Evolutionary conservation across 1,284 basidiomycete species (phyloP), one percentile per base, ranked within the genome.

Genomic region (Caloboletus inedulis): DNA sequence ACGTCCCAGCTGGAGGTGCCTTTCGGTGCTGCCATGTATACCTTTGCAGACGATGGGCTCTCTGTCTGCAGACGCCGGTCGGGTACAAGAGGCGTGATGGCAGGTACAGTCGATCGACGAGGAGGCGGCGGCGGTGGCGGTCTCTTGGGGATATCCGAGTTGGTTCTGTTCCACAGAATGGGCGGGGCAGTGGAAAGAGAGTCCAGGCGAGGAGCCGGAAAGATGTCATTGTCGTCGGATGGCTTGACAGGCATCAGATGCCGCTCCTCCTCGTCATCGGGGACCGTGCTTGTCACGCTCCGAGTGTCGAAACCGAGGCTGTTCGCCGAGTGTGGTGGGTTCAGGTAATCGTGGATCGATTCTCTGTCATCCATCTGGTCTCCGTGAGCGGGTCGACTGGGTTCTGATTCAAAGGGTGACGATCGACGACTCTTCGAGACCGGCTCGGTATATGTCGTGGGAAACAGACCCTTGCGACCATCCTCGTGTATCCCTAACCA

Each of bases 381-480:
- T 43, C 42, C 53, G 9, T 47, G 34, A 33, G 14, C 8, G 6
- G 21, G 23, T 27, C 49, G 46, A 41, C 29, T 12, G n/a, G 43
- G 23, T 18, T 46, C 52, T 8, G 53, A 46, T 42, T 50, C 60
- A 52, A 66, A 63, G 12, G 53, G 57, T 31, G 61, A 68, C 50
- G 64, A 41, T 60, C 52, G 59, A 54, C 16, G 51, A n/a, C 40
- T 47, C 60, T 60, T 53, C 59, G 71, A 62, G 49, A 77, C 62
- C 25, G 77, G 71, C 59, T 89, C 85, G 4, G 83, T 85, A 67
- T 91, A 87, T 2, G 81, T 77, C 3, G 79, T 77, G 0, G 91
- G 91, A 77, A 94, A 93, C 37, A 93, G 64, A 8, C 91, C 91
- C 40, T 77, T 82, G 59, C 75, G 75, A 14, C 87, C 88, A 46